A percentile compares a stretch with the other conserved stretches of the same genome.
phyloP scores from a whole-genome alignment of 352 stramenopile species.

The Phytophthora fragariae region DNA sequence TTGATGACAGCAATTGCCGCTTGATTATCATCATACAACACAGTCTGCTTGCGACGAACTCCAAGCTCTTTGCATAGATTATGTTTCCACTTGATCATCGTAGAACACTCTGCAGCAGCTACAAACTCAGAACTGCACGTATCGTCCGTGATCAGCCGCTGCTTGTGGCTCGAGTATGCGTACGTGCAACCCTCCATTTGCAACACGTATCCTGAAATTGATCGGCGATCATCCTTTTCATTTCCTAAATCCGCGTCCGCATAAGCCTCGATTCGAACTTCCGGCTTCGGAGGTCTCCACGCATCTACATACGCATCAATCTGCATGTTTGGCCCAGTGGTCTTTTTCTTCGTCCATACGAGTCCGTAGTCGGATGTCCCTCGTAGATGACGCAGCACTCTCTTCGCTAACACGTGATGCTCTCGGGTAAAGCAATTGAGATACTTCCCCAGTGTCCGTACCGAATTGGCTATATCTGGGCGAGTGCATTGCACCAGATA shows the following conservation, averaged over 20 bases:
- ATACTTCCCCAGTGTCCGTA: too few species aligned
- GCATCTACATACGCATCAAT: neutral
- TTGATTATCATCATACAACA: neutral
- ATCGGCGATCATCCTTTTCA: neutral
- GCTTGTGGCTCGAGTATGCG: neutral
- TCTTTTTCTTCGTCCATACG: too few species aligned
- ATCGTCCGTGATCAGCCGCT: neutral
- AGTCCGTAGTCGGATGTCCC: too few species aligned
- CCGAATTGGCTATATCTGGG: neutral
- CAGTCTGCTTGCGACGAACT: neutral
- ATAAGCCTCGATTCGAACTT: neutral
- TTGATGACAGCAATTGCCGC: neutral
- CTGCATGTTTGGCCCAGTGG: neutral
- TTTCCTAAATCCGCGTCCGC: neutral
- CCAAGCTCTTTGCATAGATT: neutral
- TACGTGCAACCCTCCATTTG: neutral
- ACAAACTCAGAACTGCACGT: neutral
- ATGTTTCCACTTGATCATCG: neutral
- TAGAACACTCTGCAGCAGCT: neutral
- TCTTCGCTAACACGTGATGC: neutral
- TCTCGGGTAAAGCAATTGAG: too few species aligned
- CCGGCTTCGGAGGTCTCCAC: neutral
- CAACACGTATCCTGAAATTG: neutral
- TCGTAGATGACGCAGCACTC: too few species aligned
- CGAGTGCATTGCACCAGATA: neutral